Evolutionary conservation across 1,139 yeast genomes (phyloP).

Genomic region (Magnusiomyces tetraspermus): DNA sequence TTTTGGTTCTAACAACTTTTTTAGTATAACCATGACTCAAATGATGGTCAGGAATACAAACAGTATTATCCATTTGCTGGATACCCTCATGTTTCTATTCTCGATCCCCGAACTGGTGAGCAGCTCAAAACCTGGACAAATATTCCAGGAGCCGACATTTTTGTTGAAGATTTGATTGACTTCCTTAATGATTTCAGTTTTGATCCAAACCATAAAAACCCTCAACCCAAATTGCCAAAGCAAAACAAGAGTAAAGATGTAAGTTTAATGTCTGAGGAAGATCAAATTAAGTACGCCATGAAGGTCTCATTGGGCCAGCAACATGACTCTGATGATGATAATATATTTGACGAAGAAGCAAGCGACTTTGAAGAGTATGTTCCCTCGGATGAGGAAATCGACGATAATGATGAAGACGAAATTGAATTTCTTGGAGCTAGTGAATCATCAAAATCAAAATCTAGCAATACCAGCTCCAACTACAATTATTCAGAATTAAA

Average conservation of each 20-base stretch:
- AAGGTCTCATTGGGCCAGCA: constrained; percentile 48
- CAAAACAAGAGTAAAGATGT: constrained; percentile 17
- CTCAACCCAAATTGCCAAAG: constrained; percentile 35
- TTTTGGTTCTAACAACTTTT: constrained; percentile 32
- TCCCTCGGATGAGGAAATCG: constrained; percentile 19
- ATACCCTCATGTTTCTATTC: constrained; percentile 81
- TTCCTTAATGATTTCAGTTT: constrained; percentile 53
- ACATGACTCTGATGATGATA: constrained; percentile 28
- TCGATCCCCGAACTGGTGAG: constrained; percentile 95
- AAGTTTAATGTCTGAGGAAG: constrained; percentile 59
- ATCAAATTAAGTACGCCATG: constrained; percentile 72
- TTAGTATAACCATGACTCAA: constrained; percentile 62
- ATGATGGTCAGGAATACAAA: constrained; percentile 58
- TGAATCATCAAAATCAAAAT: background rate
- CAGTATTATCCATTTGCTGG: constrained; percentile 63
- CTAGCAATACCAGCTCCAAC: background rate
- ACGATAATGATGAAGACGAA: constrained; percentile 17
- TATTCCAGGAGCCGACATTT: constrained; percentile 47
- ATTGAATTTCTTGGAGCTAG: constrained; percentile 9
- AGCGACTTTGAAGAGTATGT: constrained; percentile 16
- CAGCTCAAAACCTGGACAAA: constrained; percentile 60
- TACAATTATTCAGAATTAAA: too few species aligned
- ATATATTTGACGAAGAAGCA: constrained; percentile 16
- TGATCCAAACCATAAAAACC: constrained; percentile 58
- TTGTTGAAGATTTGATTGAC: constrained; percentile 43